phyloP scores from a whole-genome alignment of 2,329 filamentous ascomycete species.

The Neoscytalidium dimidiatum region DNA sequence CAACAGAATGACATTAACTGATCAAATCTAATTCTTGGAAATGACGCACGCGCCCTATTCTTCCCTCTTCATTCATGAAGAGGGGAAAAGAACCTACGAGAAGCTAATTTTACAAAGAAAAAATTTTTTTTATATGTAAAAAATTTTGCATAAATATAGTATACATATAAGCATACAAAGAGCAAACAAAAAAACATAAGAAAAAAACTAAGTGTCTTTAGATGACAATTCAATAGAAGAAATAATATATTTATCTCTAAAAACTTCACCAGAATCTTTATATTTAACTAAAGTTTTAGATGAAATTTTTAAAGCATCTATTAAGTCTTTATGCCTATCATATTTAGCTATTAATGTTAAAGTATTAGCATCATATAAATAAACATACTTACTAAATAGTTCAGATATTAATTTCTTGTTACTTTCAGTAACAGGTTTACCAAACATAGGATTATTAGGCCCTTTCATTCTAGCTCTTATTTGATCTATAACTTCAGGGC shows the following conservation, averaged over 20 bases:
- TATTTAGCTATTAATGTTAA: neutral
- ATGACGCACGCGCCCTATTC: no score
- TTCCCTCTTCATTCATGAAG: no score
- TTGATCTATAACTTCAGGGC: neutral
- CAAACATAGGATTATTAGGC: neutral
- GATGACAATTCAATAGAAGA: neutral
- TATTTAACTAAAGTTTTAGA: slow-evolving; percentile 11
- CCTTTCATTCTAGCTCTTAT: neutral
- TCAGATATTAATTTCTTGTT: slow-evolving; percentile 1
- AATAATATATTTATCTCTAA: slow-evolving; percentile 20
- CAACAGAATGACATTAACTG: no score
- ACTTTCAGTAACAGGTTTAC: neutral
- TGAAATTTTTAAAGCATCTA: neutral
- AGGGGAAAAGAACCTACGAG: no score
- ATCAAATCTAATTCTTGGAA: no score
- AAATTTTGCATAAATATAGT: no score
- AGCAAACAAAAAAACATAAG: no score
- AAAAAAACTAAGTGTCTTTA: no score
- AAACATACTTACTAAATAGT: neutral
- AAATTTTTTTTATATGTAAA: no score
- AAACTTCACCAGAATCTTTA: slow-evolving; percentile 2
- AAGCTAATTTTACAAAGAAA: no score
- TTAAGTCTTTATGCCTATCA: neutral
- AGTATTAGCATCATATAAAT: neutral
- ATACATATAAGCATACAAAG: no score